Base-by-base conservation (phyloP, 495 filamentous ascomycete species). In the Hypoxylon lienhwacheense region DNA sequence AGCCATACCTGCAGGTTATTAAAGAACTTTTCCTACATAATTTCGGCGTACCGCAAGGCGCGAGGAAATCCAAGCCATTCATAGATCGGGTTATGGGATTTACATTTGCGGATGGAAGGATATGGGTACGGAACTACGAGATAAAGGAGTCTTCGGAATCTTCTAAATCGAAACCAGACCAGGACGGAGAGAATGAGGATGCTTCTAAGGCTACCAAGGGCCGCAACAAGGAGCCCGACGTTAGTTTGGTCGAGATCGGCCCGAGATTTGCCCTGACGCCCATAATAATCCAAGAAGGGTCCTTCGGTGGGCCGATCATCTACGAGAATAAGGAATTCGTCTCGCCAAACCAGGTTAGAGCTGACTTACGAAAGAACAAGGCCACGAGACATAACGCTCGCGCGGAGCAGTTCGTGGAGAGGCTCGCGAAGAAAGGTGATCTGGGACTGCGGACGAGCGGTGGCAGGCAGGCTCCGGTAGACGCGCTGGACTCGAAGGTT, bases 251-350 rank as follows among this genome's bases (percentile, higher is more conserved):
- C 1, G 93, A 98, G 74, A 96, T 98, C 48, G 95, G 93, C 1
- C 92, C 95, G 4, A 80, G 93, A 39, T 96, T 97, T 64, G 92
- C 97, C 15, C 74, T 97, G 41, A 97, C 92, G 36, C 93, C 95
- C 1, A 97, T 97, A 53, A 83, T 97, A 35, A 96, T 99, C 57
- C 81, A 96, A 45, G 93, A 99, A 70, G 89, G 87, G 21, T 90
- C 87, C 54, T 99, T 99, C 61, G 93, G 93, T 43, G 93, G 93
- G 0, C 95, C 95, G 1, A 88, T 97, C 47, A 91, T 98, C 56
- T 97, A 96, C 74, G 91, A 97, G 81, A 98, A 98, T 71, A 95
- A 93, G 79, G 89, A 96, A 64, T 98, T 96, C 65, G 89, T 98
- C 44, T 90, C 85, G 61, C 95, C 93, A 22, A 98, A 98, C 76